Percentiles rank a stretch among this genome's conserved stretches.
These are phyloP conservation scores for Cunninghamia lanceolata DNA, from an alignment of 75 land plant genomes.

Conservation along the genomic window DNA sequence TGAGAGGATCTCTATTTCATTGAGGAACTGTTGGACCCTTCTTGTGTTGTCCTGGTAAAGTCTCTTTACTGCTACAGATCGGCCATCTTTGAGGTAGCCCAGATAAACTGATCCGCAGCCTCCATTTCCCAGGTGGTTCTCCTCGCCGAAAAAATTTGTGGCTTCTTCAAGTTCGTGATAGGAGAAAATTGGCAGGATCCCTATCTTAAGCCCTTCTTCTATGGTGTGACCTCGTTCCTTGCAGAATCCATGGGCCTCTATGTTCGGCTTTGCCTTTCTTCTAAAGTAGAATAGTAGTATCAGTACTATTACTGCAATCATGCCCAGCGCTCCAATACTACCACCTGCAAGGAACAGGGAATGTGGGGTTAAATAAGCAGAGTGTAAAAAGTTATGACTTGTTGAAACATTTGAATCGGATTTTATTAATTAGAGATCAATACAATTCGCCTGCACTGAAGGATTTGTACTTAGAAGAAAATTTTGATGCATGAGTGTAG, in stretches of 20 bases:
- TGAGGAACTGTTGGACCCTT: conserved; percentile 25
- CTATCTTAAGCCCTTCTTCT: background rate
- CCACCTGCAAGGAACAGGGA: background rate
- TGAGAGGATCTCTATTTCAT: conserved; percentile 30
- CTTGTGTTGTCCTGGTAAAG: conserved; percentile 17
- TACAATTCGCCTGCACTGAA: too few relatives aligned
- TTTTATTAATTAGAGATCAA: too few relatives aligned
- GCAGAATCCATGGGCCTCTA: background rate
- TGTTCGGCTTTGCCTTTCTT: background rate
- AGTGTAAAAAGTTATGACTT: background rate
- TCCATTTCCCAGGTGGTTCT: conserved; percentile 57
- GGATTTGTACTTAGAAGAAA: too few relatives aligned
- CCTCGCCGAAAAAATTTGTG: conserved; percentile 37
- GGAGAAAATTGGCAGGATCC: conserved; percentile 28
- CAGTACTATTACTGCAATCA: background rate
- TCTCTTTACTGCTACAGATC: conserved; percentile 23
- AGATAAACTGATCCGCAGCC: conserved; percentile 65
- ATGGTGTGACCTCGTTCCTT: background rate
- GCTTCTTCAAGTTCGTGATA: conserved; percentile 33
- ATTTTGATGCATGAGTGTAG: too few relatives aligned
- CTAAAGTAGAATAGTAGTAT: background rate
- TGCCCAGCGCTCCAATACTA: background rate
- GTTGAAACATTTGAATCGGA: too few relatives aligned
- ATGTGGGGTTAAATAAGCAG: background rate
- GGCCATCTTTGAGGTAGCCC: conserved; percentile 28